Conservation (phyloP, 495 filamentous ascomycete species). For the Talaromyces proteolyticus region DNA sequence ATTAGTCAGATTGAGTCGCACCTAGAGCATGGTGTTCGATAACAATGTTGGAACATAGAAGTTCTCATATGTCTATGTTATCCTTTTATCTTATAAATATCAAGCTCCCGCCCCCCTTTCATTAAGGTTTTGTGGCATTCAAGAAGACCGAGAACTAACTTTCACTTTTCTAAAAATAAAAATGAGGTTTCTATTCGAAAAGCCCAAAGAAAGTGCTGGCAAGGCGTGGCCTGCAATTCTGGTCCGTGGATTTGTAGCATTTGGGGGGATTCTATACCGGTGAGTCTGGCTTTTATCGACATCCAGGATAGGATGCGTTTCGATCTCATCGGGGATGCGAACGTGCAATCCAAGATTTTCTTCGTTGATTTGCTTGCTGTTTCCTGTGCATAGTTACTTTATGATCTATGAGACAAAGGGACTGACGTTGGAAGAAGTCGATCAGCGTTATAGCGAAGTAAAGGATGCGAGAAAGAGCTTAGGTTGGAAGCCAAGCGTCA, state of each 20-base stretch:
- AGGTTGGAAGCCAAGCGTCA: slow-evolving; percentile 3
- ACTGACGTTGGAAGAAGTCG: slow-evolving; percentile 73
- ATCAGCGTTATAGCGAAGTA: slow-evolving; percentile 70
- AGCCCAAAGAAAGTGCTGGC: slow-evolving; percentile 41
- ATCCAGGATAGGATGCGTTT: slow-evolving; percentile 31
- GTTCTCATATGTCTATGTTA: no score
- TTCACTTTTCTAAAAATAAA: background rate
- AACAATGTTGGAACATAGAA: no score
- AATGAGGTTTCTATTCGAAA: slow-evolving; percentile 36
- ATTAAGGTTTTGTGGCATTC: background rate
- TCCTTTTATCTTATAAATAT: background rate
- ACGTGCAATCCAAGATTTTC: slow-evolving; percentile 60
- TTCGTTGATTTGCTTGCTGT: slow-evolving; percentile 69
- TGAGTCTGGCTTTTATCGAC: slow-evolving; percentile 33
- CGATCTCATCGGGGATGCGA: slow-evolving; percentile 42
- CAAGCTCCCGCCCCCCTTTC: background rate
- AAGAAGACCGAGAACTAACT: background rate
- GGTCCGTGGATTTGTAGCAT: slow-evolving; percentile 81
- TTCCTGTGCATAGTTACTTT: slow-evolving; percentile 59
- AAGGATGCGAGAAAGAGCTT: background rate
- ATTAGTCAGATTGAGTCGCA: background rate
- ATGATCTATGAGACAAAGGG: slow-evolving; percentile 88
- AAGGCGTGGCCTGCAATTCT: slow-evolving; percentile 71
- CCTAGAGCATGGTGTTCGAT: no score
- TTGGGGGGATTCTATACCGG: slow-evolving; percentile 84